These are phyloP conservation scores for Gossypium schwendimanii DNA, from an alignment of 441 rosid species.

Conservation along the genomic window DNA sequence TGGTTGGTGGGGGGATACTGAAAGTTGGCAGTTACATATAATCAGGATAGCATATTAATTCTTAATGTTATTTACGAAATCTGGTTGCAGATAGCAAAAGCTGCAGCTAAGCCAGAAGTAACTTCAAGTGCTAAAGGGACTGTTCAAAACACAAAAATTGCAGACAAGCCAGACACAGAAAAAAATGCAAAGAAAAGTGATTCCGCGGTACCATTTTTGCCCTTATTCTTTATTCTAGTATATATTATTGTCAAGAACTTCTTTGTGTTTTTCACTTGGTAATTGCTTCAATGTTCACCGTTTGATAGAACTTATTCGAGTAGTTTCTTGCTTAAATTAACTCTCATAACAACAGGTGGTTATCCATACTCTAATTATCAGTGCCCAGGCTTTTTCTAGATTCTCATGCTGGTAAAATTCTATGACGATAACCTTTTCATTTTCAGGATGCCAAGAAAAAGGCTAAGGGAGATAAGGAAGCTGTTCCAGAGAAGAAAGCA, in stretches of 20 bases:
- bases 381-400: not conserved
- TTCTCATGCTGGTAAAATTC: not conserved
- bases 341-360: not conserved
- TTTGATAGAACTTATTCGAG: not conserved
- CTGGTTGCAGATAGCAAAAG: slow-evolving; percentile 32
- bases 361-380: not conserved
- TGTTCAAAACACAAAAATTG: slow-evolving; percentile 31
- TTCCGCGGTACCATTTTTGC: slow-evolving; percentile 31
- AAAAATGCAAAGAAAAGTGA: slow-evolving; percentile 38
- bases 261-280: not conserved
- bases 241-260: not conserved
- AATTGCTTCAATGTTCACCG: not conserved
- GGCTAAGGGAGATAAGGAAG: slow-evolving; percentile 35
- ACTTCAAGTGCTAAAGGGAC: slow-evolving; percentile 40
- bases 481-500: slow-evolving; percentile 49
- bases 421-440: slow-evolving; percentile 1
- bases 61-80: slow-evolving; percentile 11
- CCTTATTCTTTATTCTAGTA: not conserved
- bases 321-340: not conserved
- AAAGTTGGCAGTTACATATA: not conserved
- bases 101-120: slow-evolving; percentile 33
- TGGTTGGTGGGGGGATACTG: too few species aligned
- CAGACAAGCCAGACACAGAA: slow-evolving; percentile 37
- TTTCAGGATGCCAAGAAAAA: slow-evolving; percentile 40
- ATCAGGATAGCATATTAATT: not conserved